Evolutionary conservation across 2,329 filamentous ascomycete genomes (phyloP).

Genomic region (Gremmenia infestans): DNA sequence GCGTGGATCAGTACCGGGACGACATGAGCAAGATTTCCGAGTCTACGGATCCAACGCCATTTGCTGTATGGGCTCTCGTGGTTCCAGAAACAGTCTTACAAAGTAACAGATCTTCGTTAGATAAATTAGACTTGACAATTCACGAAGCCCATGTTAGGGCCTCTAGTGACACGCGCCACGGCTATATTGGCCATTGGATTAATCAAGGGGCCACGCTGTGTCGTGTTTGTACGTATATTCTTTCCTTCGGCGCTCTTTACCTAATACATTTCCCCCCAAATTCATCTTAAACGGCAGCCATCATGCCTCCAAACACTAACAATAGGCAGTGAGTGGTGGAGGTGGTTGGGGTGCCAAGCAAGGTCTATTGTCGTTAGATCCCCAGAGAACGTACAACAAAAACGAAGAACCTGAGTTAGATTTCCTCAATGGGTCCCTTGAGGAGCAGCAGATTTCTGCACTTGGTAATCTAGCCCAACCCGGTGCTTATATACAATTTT

Average conservation of each 20-base stretch:
- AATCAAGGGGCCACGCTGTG: conserved; percentile 22
- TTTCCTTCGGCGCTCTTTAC: not conserved
- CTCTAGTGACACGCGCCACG: not conserved
- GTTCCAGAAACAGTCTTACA: conserved; percentile 37
- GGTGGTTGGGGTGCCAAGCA: conserved; percentile 81
- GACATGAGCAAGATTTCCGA: conserved; percentile 15
- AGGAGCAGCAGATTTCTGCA: conserved; percentile 31
- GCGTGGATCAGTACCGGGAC: conserved; percentile 55
- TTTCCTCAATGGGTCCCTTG: conserved; percentile 34
- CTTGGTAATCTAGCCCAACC: conserved; percentile 54
- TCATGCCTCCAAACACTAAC: conserved; percentile 4
- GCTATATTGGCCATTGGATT: conserved; percentile 21
- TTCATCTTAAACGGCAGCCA: too few species aligned
- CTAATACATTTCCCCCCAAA: not conserved
- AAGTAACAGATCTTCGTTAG: not conserved
- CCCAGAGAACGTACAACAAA: conserved; percentile 51
- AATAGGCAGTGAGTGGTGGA: conserved; percentile 64
- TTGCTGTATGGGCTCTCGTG: conserved; percentile 71
- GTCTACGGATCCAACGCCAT: conserved; percentile 32
- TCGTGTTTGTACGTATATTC: conserved; percentile 27
- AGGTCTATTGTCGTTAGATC: conserved; percentile 73
- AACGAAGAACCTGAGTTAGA: conserved; percentile 48
- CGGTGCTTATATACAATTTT: conserved; percentile 64
- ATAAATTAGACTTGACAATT: not conserved
- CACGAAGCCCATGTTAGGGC: not conserved